Evolutionary conservation across 345 rosid species (phyloP), one percentile per base, ranked within the genome.

Genomic region (Eucalyptus paniculata): DNA sequence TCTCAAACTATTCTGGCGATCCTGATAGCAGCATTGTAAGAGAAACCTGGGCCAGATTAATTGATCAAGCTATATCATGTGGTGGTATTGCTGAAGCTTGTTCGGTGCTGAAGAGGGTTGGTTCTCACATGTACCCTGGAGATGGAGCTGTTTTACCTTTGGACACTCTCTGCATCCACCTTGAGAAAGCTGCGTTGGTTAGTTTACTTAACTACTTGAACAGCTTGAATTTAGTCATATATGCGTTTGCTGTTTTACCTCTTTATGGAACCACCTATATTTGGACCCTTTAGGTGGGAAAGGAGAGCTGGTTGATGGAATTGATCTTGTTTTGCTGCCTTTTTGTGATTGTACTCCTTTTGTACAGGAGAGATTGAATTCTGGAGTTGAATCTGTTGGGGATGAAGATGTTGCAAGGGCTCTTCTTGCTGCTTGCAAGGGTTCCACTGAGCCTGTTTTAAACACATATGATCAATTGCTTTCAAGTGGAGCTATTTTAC

Each of bases 1-100:
- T 98, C 86, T 99, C 99, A 89, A 98, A 94, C 94, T 97, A 96
- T 92, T 93, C 97, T 47, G 99, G 99, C 87, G 99, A 97, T 91
- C 92, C 97, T 91, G 99, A 96, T 89, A 97, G 96, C 92, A 98
- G 96, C 94, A 95, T 98, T 62, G 90, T 96, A 90, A 95, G 97
- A 88, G 99, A 98, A 93, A 97, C 98, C 86, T 97, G 99, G 98
- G 97, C 97, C 90, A 94, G 99, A 92, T 95, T 98, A 40, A 94
- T 98, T 10, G 99, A 96, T 93, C 97, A 96, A 94, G 99, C 99
- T 88, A 96, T 98, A 92, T 95, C 94, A 86, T 94, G 91, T 86
- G 99, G 99, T 60, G 99, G 99, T 87, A 93, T 98, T 92, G 99
- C 95, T 30, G 99, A 98, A 93, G 99, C 99, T n/a, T 97, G 97